phyloP scores from a whole-genome alignment of 371 early-diverging fungal species.

The Circinella umbellata region DNA sequence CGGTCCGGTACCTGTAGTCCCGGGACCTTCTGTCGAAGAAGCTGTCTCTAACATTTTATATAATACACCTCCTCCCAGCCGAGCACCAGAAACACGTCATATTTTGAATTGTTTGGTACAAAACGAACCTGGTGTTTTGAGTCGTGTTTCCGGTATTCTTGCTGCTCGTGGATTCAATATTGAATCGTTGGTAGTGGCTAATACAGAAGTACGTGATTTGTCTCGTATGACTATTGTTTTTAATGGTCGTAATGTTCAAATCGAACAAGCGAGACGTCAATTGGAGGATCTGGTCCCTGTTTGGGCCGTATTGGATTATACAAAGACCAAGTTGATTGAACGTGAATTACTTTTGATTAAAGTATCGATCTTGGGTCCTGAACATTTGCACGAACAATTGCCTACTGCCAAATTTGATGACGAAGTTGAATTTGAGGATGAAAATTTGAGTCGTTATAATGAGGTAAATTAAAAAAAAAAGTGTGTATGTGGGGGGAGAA shows the following conservation, averaged over 20 bases:
- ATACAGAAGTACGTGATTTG: slow-evolving; percentile 93
- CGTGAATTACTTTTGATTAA: slow-evolving; percentile 93
- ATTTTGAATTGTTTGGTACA: slow-evolving; percentile 93
- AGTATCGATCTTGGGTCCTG: slow-evolving; percentile 88
- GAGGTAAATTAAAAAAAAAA: background rate
- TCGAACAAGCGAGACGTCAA: slow-evolving; percentile 94
- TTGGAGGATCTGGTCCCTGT: slow-evolving; percentile 96
- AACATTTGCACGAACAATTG: slow-evolving; percentile 60
- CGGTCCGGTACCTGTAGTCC: slow-evolving; percentile 48
- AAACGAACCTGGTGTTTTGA: slow-evolving; percentile 96
- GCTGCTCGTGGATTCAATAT: slow-evolving; percentile 98
- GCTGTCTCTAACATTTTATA: slow-evolving; percentile 91
- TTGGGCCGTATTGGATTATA: slow-evolving; percentile 98
- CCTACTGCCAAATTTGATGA: slow-evolving; percentile 43
- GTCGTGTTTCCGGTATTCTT: slow-evolving; percentile 89
- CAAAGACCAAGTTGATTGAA: slow-evolving; percentile 82
- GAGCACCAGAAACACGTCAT: slow-evolving; percentile 70
- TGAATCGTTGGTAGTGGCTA: slow-evolving; percentile 93
- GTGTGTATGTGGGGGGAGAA: background rate
- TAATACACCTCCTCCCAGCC: slow-evolving; percentile 79
- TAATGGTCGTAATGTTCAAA: slow-evolving; percentile 79
- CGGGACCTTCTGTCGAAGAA: slow-evolving; percentile 71
- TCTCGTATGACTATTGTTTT: slow-evolving; percentile 95
- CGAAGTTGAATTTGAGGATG: slow-evolving; percentile 46
- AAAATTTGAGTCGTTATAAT: slow-evolving; percentile 36